A percentile compares a stretch with the other conserved stretches of the same genome.
phyloP scores from a whole-genome alignment of 306 rosid genomes.

The Cucurbita pepo region DNA sequence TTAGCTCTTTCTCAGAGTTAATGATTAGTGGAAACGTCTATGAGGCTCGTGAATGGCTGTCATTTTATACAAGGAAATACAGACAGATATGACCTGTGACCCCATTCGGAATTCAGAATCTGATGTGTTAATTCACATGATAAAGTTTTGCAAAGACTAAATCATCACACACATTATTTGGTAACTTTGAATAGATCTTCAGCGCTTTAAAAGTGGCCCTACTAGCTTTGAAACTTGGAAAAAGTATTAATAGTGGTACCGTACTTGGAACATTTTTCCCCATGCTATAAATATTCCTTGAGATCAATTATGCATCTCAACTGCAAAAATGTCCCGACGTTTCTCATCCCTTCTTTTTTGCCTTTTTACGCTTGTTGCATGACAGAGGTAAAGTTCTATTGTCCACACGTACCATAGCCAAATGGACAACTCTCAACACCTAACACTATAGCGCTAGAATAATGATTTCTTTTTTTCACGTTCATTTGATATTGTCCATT shows the following conservation, averaged over 20 bases:
- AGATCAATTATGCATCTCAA: not conserved
- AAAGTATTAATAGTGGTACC: not conserved
- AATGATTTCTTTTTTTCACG: not conserved
- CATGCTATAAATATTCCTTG: not conserved
- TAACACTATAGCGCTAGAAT: not conserved
- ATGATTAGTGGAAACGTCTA: conserved; percentile 1
- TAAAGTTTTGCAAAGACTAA: not conserved
- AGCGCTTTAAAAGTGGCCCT: not conserved
- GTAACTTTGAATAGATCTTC: not conserved
- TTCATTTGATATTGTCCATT: not conserved
- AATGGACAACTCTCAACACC: not conserved
- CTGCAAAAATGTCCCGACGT: not conserved
- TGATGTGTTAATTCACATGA: conserved; percentile 1
- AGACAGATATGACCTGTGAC: conserved; percentile 7
- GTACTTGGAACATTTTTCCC: not conserved
- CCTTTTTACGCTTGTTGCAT: not conserved
- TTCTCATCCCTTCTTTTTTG: not conserved
- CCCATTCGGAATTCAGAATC: not conserved
- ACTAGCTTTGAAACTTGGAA: conserved; percentile 1
- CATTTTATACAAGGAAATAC: not conserved
- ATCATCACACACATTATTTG: not conserved
- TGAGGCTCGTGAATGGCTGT: conserved; percentile 2
- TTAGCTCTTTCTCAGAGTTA: not conserved
- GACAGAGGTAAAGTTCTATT: not conserved
- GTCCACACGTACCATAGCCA: not conserved